These are phyloP conservation scores for Fusarium papillatum DNA, from an alignment of 2,329 filamentous ascomycete species.

Conservation along the genomic window DNA sequence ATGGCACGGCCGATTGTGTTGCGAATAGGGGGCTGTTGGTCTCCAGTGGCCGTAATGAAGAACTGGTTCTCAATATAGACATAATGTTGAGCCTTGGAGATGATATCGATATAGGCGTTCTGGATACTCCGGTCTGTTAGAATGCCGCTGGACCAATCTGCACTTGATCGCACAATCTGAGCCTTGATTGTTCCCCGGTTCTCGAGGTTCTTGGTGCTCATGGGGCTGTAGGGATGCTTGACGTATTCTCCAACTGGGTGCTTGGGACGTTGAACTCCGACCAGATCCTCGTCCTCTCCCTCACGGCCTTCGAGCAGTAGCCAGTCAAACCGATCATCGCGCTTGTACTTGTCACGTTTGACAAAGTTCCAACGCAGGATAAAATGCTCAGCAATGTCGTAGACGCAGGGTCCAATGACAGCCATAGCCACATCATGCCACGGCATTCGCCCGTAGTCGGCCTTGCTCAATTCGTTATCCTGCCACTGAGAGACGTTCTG, in stretches of 20 bases:
- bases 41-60: slow-evolving; percentile 94
- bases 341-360: slow-evolving; percentile 98
- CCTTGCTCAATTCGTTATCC: slow-evolving; percentile 91
- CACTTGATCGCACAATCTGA: slow-evolving; percentile 90
- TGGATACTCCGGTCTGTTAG: slow-evolving; percentile 88
- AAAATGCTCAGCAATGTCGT: slow-evolving; percentile 97
- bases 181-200: slow-evolving; percentile 82
- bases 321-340: slow-evolving; percentile 88
- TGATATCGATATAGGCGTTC: slow-evolving; percentile 88
- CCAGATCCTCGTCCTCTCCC: slow-evolving; percentile 84
- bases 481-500: slow-evolving; percentile 93
- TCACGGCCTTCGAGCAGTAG: slow-evolving; percentile 82
- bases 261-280: slow-evolving; percentile 90
- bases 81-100: slow-evolving; percentile 89
- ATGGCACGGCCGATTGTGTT: slow-evolving; percentile 92
- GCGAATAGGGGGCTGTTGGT: slow-evolving; percentile 87
- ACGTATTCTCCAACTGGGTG: slow-evolving; percentile 92
- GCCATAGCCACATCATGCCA: slow-evolving; percentile 98
- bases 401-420: slow-evolving; percentile 88
- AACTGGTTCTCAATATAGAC: slow-evolving; percentile 99
- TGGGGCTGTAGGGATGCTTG: slow-evolving; percentile 80
- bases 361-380: slow-evolving; percentile 96
- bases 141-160: slow-evolving; percentile 95
- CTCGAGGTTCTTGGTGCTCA: slow-evolving; percentile 74
- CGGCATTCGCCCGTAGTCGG: slow-evolving; percentile 94